phyloP scores from a whole-genome alignment of 1,284 basidiomycete species.

The Rhodotorula mucilaginosa region DNA sequence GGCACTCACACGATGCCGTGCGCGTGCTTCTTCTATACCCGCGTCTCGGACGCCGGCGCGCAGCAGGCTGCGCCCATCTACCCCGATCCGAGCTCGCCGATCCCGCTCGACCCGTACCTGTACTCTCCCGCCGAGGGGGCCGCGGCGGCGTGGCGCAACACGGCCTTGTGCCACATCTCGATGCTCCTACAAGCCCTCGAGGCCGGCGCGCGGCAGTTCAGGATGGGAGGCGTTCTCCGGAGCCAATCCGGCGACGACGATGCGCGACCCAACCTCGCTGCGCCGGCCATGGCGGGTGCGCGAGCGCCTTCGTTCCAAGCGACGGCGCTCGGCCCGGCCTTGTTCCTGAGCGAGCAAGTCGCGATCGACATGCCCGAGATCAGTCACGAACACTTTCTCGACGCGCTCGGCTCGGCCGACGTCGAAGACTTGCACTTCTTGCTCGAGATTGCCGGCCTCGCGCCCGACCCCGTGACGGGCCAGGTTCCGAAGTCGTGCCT shows the following conservation, averaged over 20 bases:
- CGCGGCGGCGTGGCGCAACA: conserved; percentile 34
- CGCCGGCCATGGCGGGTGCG: conserved; percentile 3
- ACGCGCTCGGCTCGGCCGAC: conserved; percentile 25
- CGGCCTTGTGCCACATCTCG: conserved; percentile 39
- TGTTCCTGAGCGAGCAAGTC: conserved; percentile 31
- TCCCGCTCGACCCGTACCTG: conserved; percentile 15
- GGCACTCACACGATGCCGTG: conserved; percentile 33
- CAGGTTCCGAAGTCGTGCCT: conserved; percentile 17
- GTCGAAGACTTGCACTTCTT: conserved; percentile 25
- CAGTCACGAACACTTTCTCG: conserved; percentile 26
- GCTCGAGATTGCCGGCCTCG: conserved; percentile 26
- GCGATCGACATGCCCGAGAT: conserved; percentile 15
- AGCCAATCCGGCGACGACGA: neutral
- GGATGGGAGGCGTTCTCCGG: neutral
- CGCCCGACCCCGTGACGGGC: neutral
- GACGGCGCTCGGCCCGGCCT: conserved; percentile 36
- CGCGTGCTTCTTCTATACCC: conserved; percentile 42
- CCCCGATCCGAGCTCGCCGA: neutral
- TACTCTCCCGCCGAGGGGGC: conserved; percentile 31
- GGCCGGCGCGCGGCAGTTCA: conserved; percentile 9
- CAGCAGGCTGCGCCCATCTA: conserved; percentile 2
- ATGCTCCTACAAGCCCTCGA: conserved; percentile 30
- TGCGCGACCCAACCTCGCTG: neutral
- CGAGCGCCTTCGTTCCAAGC: conserved; percentile 35
- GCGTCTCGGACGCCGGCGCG: conserved; percentile 29